These are phyloP conservation scores for Stylosanthes scabra DNA, from an alignment of 331 rosid genomes.

Conservation along the genomic window DNA sequence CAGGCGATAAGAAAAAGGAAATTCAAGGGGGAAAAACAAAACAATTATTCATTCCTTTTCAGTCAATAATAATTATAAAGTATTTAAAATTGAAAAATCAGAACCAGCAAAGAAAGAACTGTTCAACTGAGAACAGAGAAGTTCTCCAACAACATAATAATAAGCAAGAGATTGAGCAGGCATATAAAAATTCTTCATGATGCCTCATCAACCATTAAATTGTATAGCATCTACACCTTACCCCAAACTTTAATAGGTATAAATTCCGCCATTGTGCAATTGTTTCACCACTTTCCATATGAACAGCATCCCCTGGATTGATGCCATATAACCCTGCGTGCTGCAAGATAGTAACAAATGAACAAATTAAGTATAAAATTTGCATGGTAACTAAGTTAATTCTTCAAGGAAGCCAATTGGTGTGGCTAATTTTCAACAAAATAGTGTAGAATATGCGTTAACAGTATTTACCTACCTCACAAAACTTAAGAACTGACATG, in stretches of 20 bases:
- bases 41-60: neutral
- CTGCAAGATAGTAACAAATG: constrained; percentile 49
- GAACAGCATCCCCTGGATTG: constrained; percentile 64
- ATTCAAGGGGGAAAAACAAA: neutral
- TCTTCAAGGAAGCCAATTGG: constrained; percentile 16
- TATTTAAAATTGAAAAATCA: neutral
- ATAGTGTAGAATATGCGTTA: constrained; percentile 10
- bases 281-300: constrained; percentile 69
- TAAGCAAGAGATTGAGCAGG: constrained; percentile 17
- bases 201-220: constrained; percentile 13
- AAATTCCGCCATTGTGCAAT: constrained; percentile 63
- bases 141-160: neutral
- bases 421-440: neutral
- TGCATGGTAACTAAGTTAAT: constrained; percentile 1
- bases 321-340: constrained; percentile 63
- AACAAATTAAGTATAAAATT: constrained; percentile 26
- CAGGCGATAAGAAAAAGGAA: neutral
- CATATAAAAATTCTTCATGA: constrained; percentile 9
- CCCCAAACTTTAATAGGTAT: constrained; percentile 62
- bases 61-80: neutral
- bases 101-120: neutral
- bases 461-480: constrained; percentile 71
- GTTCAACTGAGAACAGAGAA: neutral
- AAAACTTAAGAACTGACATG: constrained; percentile 77
- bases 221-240: constrained; percentile 46